These are phyloP conservation scores for Abortiporus biennis DNA, from an alignment of 1,284 basidiomycete genomes.

Conservation along the genomic window DNA sequence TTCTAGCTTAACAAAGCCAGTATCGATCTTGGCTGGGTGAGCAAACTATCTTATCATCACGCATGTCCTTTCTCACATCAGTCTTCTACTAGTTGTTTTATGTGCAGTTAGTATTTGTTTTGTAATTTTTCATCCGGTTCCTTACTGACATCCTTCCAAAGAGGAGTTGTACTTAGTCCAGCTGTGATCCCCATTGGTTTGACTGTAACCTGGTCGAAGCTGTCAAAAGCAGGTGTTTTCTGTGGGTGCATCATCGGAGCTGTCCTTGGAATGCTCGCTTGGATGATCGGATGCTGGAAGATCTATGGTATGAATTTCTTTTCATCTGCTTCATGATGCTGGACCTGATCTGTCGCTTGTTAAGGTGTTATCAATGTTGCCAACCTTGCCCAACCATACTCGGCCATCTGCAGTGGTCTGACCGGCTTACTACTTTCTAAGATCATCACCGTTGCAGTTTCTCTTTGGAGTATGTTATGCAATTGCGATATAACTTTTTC, in stretches of 20 bases:
- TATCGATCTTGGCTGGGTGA: constrained; percentile 41
- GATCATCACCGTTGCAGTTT: constrained; percentile 34
- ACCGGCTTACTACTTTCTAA: constrained; percentile 41
- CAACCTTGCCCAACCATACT: constrained; percentile 40
- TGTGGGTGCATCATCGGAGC: constrained; percentile 37
- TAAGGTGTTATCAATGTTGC: constrained; percentile 35
- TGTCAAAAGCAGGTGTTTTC: constrained; percentile 34
- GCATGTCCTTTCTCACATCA: neutral
- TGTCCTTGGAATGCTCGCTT: constrained; percentile 39
- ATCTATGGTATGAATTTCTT: constrained; percentile 32
- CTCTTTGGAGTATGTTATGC: constrained; percentile 35
- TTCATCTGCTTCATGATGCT: neutral
- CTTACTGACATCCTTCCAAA: constrained; percentile 13
- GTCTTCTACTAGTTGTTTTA: constrained; percentile 31
- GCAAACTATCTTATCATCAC: constrained; percentile 3
- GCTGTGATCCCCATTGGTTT: constrained; percentile 43
- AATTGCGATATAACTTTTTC: no score
- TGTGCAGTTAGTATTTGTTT: constrained; percentile 31
- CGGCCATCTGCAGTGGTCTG: constrained; percentile 40
- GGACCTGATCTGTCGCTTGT: neutral
- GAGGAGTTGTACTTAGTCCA: constrained; percentile 41
- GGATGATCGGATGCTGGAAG: constrained; percentile 47
- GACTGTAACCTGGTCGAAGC: constrained; percentile 42
- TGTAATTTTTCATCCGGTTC: neutral
- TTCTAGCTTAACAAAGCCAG: constrained; percentile 35